A percentile compares a stretch with the other conserved stretches of the same genome.
phyloP scores from a whole-genome alignment of 1,139 yeast genomes.

The Tardiomyces digboiensis region DNA sequence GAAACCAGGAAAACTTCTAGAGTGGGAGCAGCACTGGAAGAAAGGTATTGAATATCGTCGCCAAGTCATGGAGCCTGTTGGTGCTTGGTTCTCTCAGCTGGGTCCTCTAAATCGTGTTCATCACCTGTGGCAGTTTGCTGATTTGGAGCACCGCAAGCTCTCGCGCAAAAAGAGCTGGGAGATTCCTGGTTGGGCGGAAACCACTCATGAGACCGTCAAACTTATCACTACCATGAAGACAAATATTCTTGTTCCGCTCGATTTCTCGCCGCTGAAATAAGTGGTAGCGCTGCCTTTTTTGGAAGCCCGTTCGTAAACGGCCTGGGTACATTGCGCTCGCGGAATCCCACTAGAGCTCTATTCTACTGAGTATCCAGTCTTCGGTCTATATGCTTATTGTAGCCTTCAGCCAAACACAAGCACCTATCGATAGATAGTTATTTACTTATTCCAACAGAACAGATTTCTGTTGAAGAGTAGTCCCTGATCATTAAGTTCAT shows the following conservation, averaged over 20 bases:
- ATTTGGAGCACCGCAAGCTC: conserved; percentile 32
- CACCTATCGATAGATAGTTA: no score
- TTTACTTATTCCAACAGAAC: no score
- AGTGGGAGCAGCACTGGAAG: conserved; percentile 35
- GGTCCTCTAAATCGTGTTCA: conserved; percentile 33
- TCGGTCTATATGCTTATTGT: no score
- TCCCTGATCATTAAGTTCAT: no score
- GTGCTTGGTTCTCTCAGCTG: conserved; percentile 35
- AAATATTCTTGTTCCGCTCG: conserved; percentile 30
- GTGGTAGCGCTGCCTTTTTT: no score
- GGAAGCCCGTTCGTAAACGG: no score
- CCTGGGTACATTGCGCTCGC: no score
- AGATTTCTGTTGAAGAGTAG: no score
- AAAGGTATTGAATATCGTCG: conserved; percentile 33
- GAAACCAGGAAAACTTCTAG: conserved; percentile 31
- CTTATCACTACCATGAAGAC: conserved; percentile 31
- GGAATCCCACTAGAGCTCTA: no score
- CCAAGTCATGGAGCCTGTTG: conserved; percentile 38
- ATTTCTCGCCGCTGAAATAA: conserved; percentile 30
- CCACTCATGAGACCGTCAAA: conserved; percentile 35
- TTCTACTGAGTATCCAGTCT: no score
- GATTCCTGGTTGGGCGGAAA: conserved; percentile 35
- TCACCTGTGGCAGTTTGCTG: conserved; percentile 37
- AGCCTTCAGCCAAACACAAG: no score
- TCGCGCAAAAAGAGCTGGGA: conserved; percentile 36